Base-by-base conservation (phyloP, 1,284 basidiomycete species). In the Moesziomyces globuligerus region DNA sequence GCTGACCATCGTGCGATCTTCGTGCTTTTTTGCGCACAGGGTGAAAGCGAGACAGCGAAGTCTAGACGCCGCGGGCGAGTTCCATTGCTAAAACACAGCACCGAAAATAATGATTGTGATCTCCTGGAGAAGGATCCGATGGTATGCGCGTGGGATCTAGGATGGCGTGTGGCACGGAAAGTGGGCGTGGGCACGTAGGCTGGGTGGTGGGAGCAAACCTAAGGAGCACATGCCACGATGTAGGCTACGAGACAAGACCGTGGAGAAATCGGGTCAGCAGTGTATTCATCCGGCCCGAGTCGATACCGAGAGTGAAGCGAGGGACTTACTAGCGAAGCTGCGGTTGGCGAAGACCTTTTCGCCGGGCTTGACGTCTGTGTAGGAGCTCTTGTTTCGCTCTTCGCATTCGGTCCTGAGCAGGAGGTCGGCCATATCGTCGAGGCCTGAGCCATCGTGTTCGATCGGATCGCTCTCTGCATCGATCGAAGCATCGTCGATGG, bases 341-440 rank as follows among this genome's bases (percentile, higher is more conserved):
- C 64, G 53, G 8, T 49, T 54, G 20, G 74, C 62, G 36, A 76
- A 76, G 7, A 75, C 50, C 45, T 76, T 78, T 18, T 78, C 74
- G 24, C 58, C 61, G 17, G 46, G 40, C 36, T 70, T 25, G 17
- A 73, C 26, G 5, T 46, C 51, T 4, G 47, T 40, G 54, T 76
- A 74, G 42, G 59, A 66, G 42, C 39, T 59, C 40, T 70, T 66
- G 32, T 61, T 59, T 8, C 55, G 45, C 36, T 78, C 75, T 23
- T 62, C 58, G 13, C 48, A 32, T 40, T 77, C 75, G n/a, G 74
- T 76, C 34, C 64, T 56, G 3, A 49, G 39, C 25, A 76, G 15
- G 9, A 77, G 47, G 17, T 32, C 21, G 15, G 68, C 65, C 60
- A 70, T 57, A n/a, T n/a, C n/a, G n/a, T n/a, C n/a, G n/a, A n/a